A percentile compares a stretch with the other conserved stretches of the same genome.
phyloP scores from a whole-genome alignment of 768 basidiomycete genomes.

The Pulveroboletus sp. region DNA sequence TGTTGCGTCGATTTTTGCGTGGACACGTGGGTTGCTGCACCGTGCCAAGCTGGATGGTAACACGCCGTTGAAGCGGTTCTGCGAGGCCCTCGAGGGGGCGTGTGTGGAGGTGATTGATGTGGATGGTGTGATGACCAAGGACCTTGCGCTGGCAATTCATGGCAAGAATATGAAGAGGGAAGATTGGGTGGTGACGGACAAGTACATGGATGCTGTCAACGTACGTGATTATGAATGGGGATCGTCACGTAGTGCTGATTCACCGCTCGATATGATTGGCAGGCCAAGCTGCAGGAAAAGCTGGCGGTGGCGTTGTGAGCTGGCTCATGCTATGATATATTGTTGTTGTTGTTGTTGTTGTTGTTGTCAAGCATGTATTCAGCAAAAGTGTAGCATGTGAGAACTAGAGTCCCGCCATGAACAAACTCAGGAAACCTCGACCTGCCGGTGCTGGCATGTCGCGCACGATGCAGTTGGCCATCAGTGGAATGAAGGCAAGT shows the following conservation, averaged over 20 bases:
- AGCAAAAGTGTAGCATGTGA: too few species aligned
- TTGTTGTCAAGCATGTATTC: conserved; percentile 10
- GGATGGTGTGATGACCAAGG: conserved; percentile 96
- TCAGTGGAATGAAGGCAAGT: conserved; percentile 3
- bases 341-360: background rate
- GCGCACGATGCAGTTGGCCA: conserved; percentile 31
- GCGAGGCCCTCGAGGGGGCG: conserved; percentile 74
- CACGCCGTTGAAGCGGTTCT: conserved; percentile 69
- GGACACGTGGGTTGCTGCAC: conserved; percentile 93
- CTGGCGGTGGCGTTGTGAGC: conserved; percentile 29
- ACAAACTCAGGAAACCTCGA: conserved; percentile 23
- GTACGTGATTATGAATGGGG: conserved; percentile 42
- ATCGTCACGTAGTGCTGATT: conserved; percentile 11
- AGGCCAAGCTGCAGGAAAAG: conserved; percentile 48
- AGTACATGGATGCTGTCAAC: conserved; percentile 91
- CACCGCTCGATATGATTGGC: background rate
- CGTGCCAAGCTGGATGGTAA: conserved; percentile 92
- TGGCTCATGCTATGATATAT: conserved; percentile 10
- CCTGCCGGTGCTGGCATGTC: conserved; percentile 16
- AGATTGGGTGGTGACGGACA: conserved; percentile 95
- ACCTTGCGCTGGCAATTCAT: conserved; percentile 91
- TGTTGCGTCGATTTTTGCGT: conserved; percentile 97
- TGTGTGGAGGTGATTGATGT: conserved; percentile 90
- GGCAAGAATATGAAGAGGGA: conserved; percentile 89
- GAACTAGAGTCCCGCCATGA: conserved; percentile 21